These are phyloP conservation scores for Penicillium mononematosum DNA, from an alignment of 495 filamentous ascomycete species.

Conservation along the genomic window DNA sequence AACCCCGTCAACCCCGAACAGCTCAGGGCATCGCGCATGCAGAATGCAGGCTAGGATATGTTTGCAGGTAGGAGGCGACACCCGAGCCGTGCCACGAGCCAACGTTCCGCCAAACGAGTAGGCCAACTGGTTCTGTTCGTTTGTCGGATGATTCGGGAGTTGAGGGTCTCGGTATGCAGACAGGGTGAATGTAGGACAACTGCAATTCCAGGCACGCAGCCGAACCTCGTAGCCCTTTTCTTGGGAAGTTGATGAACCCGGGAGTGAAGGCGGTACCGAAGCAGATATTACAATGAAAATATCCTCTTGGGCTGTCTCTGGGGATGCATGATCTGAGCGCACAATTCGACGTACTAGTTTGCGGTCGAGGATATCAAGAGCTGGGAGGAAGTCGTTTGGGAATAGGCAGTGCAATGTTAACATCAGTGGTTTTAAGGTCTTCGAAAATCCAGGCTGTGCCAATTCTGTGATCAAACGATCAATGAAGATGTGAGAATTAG, in stretches of 20 bases:
- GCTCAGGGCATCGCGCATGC: slow-evolving; percentile 59
- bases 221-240: slow-evolving; percentile 64
- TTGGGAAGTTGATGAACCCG: slow-evolving; percentile 22
- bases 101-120: slow-evolving; percentile 55
- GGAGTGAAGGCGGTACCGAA: slow-evolving; percentile 40
- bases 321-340: slow-evolving; percentile 5
- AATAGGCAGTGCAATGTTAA: slow-evolving; percentile 56
- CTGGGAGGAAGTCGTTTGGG: slow-evolving; percentile 62
- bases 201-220: slow-evolving; percentile 81
- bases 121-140: slow-evolving; percentile 6
- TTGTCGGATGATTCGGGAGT: slow-evolving; percentile 13
- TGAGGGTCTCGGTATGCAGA: slow-evolving; percentile 54
- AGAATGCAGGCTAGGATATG: slow-evolving; percentile 84
- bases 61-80: slow-evolving; percentile 70
- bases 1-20: slow-evolving; percentile 59
- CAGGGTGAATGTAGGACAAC: slow-evolving; percentile 79
- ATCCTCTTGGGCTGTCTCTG: slow-evolving; percentile 18
- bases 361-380: slow-evolving; percentile 80
- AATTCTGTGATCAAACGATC: slow-evolving; percentile 32
- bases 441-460: slow-evolving; percentile 17
- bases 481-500: slow-evolving; percentile 24
- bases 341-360: slow-evolving; percentile 55
- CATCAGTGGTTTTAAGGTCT: slow-evolving; percentile 40
- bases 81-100: slow-evolving; percentile 30
- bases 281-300: slow-evolving; percentile 45